phyloP scores from a whole-genome alignment of 441 rosid genomes.

The Aquilaria agallochum region DNA sequence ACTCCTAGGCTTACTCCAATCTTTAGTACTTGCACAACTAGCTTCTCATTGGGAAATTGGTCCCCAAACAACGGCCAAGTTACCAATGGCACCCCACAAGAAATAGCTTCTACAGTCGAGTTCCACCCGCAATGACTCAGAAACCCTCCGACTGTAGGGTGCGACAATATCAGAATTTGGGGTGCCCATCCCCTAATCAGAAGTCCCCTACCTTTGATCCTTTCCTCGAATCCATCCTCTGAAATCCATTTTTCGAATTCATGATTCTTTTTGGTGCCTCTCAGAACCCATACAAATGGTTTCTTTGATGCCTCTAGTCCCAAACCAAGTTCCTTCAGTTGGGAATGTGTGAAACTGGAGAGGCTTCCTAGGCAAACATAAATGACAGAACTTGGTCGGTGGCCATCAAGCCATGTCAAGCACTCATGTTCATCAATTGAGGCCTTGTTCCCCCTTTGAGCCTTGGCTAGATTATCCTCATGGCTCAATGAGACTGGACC shows the following conservation, averaged over 20 bases:
- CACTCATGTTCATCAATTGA: conserved; percentile 17
- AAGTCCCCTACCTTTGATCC: conserved; percentile 14
- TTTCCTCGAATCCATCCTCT: no score
- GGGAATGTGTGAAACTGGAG: conserved; percentile 21
- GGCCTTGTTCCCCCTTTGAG: conserved; percentile 30
- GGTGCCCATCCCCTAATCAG: conserved; percentile 36
- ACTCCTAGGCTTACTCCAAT: conserved; percentile 20
- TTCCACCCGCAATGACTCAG: conserved; percentile 39
- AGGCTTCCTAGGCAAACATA: conserved; percentile 45
- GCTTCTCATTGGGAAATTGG: conserved; percentile 29
- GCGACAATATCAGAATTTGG: conserved; percentile 26
- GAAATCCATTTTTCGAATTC: conserved; percentile 22
- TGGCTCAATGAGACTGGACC: conserved; percentile 42
- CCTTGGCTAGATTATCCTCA: conserved; percentile 18
- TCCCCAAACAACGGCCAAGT: conserved; percentile 39
- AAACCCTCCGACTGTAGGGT: conserved; percentile 29
- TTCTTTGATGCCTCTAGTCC: conserved; percentile 32
- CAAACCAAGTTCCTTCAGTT: conserved; percentile 30
- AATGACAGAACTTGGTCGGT: conserved; percentile 23
- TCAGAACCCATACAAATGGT: conserved; percentile 36
- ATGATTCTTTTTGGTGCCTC: conserved; percentile 17
- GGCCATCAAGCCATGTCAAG: conserved; percentile 33
- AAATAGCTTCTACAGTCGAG: conserved; percentile 23
- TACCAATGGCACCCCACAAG: conserved; percentile 20
- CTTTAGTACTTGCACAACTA: conserved; percentile 4